Evolutionary conservation across 257 asterid genomes (phyloP).

Genomic region (Henckelia pumila): DNA sequence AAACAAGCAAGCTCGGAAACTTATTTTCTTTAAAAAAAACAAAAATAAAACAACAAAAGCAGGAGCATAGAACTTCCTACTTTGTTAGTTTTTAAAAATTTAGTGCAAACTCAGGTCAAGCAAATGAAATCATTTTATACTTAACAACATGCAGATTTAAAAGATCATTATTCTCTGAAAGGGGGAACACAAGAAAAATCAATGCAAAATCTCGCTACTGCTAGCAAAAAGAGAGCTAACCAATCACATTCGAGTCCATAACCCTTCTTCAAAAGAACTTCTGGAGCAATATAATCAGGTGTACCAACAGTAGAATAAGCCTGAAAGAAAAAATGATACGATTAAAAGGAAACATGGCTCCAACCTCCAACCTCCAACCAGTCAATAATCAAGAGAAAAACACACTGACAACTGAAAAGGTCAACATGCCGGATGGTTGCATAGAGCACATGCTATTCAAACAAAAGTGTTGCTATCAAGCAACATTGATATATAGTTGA

Average conservation of each 20-base stretch:
- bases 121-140: background rate
- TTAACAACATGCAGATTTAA: constrained; percentile 1
- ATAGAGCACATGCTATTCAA: background rate
- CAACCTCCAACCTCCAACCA: background rate
- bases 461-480: background rate
- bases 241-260: constrained; percentile 99
- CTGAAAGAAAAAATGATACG: constrained; percentile 1
- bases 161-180: background rate
- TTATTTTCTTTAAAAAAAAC: background rate
- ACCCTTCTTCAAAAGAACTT: constrained; percentile 36
- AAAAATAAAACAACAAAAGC: background rate
- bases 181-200: background rate
- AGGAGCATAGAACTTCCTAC: background rate
- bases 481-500: background rate
- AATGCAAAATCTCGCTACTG: background rate
- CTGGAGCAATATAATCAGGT: constrained; percentile 35
- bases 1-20: background rate
- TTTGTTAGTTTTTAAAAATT: background rate
- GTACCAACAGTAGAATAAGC: constrained; percentile 32
- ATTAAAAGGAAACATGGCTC: background rate
- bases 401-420: background rate
- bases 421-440: background rate
- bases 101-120: background rate
- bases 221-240: constrained; percentile 45
- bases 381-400: background rate